Evolutionary conservation across 495 filamentous ascomycete species (phyloP).

Genomic region (Hapsidospora chrysogenum): DNA sequence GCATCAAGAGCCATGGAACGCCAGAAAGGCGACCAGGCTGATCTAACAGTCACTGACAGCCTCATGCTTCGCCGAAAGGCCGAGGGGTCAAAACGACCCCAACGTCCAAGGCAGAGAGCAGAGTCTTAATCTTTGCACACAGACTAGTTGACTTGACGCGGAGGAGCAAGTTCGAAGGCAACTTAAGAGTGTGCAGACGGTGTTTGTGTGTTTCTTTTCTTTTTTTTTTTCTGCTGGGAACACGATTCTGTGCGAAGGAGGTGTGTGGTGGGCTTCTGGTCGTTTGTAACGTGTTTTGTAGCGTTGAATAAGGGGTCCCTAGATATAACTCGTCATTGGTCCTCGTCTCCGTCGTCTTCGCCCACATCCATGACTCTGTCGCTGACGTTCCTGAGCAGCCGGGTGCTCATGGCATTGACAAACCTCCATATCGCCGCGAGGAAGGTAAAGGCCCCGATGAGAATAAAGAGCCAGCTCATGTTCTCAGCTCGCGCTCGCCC

Average conservation of each 20-base stretch:
- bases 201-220: too few relatives aligned
- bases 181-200: conserved; percentile 78
- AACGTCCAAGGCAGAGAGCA: not conserved
- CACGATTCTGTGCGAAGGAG: not conserved
- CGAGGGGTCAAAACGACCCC: conserved; percentile 3
- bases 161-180: conserved; percentile 53
- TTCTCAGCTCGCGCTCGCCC: conserved; percentile 58
- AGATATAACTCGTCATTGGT: not conserved
- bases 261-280: not conserved
- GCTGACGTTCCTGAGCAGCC: conserved; percentile 54
- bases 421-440: conserved; percentile 65
- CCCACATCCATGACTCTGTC: conserved; percentile 72
- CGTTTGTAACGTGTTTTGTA: too few relatives aligned
- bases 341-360: conserved; percentile 53
- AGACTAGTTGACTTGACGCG: conserved; percentile 86
- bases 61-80: not conserved
- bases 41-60: not conserved
- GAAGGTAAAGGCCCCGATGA: conserved; percentile 69
- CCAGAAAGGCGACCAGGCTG: too few relatives aligned
- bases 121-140: conserved; percentile 66
- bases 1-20: too few relatives aligned
- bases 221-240: too few relatives aligned
- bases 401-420: conserved; percentile 51
- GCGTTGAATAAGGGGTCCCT: not conserved
- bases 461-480: conserved; percentile 59